Conservation (phyloP, 805 yeast genomes). For the Metschnikowia koreensis region DNA sequence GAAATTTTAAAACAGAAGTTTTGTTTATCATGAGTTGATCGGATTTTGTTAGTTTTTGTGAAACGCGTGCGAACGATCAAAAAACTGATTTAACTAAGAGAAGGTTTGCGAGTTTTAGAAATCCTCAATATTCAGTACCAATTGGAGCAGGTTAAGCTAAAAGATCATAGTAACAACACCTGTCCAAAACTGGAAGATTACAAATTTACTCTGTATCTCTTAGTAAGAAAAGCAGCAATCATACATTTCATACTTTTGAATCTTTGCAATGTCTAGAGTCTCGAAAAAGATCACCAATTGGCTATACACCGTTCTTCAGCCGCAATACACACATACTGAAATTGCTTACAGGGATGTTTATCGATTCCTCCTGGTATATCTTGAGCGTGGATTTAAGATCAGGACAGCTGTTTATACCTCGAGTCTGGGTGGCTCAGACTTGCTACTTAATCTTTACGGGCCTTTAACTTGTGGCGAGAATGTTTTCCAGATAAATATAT, state of each 20-base stretch:
- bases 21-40: not conserved
- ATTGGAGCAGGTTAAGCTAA: not conserved
- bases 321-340: slow-evolving; percentile 59
- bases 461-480: slow-evolving; percentile 31
- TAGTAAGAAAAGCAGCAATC: not conserved
- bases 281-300: slow-evolving; percentile 37
- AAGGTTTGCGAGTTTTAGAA: not conserved
- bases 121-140: not conserved
- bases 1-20: not conserved
- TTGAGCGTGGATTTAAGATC: slow-evolving; percentile 52
- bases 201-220: too few species aligned
- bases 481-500: slow-evolving; percentile 56
- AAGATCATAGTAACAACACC: not conserved
- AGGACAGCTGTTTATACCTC: slow-evolving; percentile 58
- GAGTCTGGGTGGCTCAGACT: slow-evolving; percentile 54
- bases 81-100: too few species aligned
- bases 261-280: slow-evolving; percentile 21
- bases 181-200: too few species aligned
- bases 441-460: slow-evolving; percentile 68
- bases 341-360: slow-evolving; percentile 62
- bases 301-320: slow-evolving; percentile 41
- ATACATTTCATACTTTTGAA: not conserved
- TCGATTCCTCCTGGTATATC: slow-evolving; percentile 48
- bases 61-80: not conserved
- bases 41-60: not conserved